Conservation (phyloP, 2,329 filamentous ascomycete species). For the Aureobasidium mangrovei region DNA sequence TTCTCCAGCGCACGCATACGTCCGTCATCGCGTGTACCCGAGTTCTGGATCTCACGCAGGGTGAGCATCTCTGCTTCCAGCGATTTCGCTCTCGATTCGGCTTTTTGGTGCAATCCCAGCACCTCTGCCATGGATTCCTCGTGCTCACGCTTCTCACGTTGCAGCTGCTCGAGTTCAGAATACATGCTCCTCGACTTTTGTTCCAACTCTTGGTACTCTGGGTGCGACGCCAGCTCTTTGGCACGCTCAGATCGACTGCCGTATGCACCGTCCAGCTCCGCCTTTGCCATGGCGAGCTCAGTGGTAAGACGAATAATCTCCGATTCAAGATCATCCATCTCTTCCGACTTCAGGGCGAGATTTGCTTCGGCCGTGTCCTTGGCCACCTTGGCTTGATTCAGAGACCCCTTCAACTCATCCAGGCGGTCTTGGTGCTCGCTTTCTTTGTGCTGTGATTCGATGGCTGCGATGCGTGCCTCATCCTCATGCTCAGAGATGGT, state of each 20-base stretch:
- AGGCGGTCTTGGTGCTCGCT: constrained; percentile 22
- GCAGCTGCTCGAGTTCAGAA: constrained; percentile 36
- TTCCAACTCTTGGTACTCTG: constrained; percentile 42
- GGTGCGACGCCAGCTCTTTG: constrained; percentile 51
- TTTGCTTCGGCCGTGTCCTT: constrained; percentile 20
- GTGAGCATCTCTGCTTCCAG: constrained; percentile 23
- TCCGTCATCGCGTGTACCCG: constrained; percentile 14
- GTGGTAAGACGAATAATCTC: constrained; percentile 59
- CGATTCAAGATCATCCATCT: constrained; percentile 43
- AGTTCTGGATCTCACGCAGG: neutral
- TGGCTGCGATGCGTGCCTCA: constrained; percentile 28
- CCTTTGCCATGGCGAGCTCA: constrained; percentile 80
- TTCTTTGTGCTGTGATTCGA: constrained; percentile 29
- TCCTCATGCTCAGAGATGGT: constrained; percentile 23
- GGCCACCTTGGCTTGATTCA: constrained; percentile 17
- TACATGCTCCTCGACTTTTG: constrained; percentile 21
- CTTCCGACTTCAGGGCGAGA: constrained; percentile 21
- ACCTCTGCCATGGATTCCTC: constrained; percentile 37
- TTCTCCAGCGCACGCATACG: constrained; percentile 45
- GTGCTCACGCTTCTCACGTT: constrained; percentile 24
- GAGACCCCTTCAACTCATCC: constrained; percentile 14
- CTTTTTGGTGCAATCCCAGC: constrained; percentile 25
- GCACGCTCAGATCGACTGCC: constrained; percentile 63
- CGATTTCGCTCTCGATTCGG: constrained; percentile 19
- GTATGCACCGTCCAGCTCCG: constrained; percentile 91